phyloP scores from a whole-genome alignment of 2,329 filamentous ascomycete genomes.

The Aspergillus brasiliensis region DNA sequence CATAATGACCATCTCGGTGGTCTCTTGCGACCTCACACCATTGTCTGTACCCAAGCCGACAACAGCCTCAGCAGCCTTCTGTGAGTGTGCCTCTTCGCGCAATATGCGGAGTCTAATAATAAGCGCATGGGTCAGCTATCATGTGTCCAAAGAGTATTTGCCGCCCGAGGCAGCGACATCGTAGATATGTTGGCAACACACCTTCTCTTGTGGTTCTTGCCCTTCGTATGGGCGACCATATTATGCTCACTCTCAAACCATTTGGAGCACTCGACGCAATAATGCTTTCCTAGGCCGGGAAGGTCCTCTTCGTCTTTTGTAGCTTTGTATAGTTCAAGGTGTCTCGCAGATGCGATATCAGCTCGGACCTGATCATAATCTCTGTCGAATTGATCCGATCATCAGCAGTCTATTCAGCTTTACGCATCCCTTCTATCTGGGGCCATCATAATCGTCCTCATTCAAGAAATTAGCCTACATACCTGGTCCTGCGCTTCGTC shows the following conservation, averaged over 20 bases:
- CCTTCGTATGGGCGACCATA: constrained; percentile 72
- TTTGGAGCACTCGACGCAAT: constrained; percentile 92
- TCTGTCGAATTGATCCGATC: constrained; percentile 53
- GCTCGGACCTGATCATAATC: constrained; percentile 90
- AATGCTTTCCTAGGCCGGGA: constrained; percentile 80
- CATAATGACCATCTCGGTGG: constrained; percentile 41
- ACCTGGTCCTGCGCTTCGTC: constrained; percentile 72
- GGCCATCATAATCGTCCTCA: not conserved
- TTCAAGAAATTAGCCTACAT: constrained; percentile 25
- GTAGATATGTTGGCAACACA: constrained; percentile 39
- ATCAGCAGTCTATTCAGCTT: not conserved
- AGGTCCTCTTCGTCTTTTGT: constrained; percentile 83
- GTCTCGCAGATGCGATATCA: constrained; percentile 76
- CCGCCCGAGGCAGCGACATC: not conserved
- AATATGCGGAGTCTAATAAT: constrained; percentile 72
- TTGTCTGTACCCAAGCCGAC: constrained; percentile 73
- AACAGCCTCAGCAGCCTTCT: constrained; percentile 82
- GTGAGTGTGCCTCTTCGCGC: constrained; percentile 80
- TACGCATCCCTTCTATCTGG: not conserved
- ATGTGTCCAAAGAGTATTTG: constrained; percentile 4
- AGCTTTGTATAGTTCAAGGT: constrained; percentile 76
- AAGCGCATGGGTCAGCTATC: constrained; percentile 10
- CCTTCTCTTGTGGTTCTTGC: constrained; percentile 93
- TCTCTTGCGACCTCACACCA: constrained; percentile 47
- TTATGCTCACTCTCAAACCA: constrained; percentile 89